phyloP scores from a whole-genome alignment of 768 basidiomycete genomes.

The Lepiota venenata region DNA sequence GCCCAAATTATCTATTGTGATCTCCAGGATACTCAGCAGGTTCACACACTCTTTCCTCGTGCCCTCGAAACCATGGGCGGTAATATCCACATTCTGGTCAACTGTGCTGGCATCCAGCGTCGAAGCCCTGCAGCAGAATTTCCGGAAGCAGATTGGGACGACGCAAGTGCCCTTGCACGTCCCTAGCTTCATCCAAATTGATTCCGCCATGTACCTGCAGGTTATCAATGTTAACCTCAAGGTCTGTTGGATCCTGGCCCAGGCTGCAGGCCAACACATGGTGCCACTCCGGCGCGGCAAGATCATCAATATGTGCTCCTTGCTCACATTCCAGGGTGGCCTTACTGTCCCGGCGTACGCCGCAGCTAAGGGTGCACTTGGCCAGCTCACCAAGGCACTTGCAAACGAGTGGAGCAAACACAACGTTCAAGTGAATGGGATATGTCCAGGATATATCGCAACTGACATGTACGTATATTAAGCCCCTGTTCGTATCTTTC shows the following conservation, averaged over 20 bases:
- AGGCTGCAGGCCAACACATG: constrained; percentile 91
- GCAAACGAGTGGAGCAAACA: constrained; percentile 92
- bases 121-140: constrained; percentile 59
- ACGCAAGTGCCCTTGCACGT: constrained; percentile 32
- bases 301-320: constrained; percentile 70
- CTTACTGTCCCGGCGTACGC: constrained; percentile 88
- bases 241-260: constrained; percentile 79
- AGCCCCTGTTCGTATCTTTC: constrained; percentile 9
- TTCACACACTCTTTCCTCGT: constrained; percentile 37
- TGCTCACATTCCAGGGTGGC: constrained; percentile 62
- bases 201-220: constrained; percentile 30
- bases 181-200: constrained; percentile 1
- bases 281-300: constrained; percentile 62
- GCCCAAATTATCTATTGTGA: constrained; percentile 34
- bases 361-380: constrained; percentile 85
- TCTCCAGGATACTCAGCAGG: constrained; percentile 35
- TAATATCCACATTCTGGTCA: constrained; percentile 60
- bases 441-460: constrained; percentile 84
- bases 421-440: constrained; percentile 86
- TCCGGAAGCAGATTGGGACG: constrained; percentile 65
- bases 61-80: constrained; percentile 37
- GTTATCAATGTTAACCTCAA: constrained; percentile 88
- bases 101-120: constrained; percentile 66
- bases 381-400: constrained; percentile 84
- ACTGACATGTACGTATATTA: constrained; percentile 73